Conservation (phyloP, 2,329 filamentous ascomycete genomes). For the Scytalidium lignicola region DNA sequence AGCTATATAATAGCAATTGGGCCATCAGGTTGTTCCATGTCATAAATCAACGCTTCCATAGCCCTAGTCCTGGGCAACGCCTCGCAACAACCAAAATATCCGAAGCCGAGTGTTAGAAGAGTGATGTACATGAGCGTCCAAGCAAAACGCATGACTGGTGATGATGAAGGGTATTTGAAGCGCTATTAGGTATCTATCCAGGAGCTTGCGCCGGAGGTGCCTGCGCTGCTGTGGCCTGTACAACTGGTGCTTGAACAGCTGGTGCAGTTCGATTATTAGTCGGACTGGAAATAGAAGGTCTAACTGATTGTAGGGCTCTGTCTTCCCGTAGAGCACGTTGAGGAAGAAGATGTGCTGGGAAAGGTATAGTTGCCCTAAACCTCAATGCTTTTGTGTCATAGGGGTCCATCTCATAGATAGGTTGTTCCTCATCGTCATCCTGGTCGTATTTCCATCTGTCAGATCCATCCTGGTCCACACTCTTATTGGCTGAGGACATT, state of each 20-base stretch:
- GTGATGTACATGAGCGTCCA: constrained; percentile 18
- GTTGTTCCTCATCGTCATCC: constrained; percentile 73
- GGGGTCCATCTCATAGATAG: constrained; percentile 71
- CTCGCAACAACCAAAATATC: constrained; percentile 11
- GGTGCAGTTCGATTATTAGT: constrained; percentile 14
- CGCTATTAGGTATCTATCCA: constrained; percentile 1
- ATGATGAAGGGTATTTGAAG: constrained; percentile 3
- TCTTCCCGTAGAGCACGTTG: constrained; percentile 19
- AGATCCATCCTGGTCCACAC: constrained; percentile 39
- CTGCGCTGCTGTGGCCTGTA: constrained; percentile 8
- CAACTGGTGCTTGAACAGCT: constrained; percentile 9
- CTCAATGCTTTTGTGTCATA: constrained; percentile 55
- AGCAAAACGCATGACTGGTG: constrained; percentile 4
- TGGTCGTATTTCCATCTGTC: constrained; percentile 86
- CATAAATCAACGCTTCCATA: constrained; percentile 20
- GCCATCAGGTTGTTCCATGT: constrained; percentile 4
- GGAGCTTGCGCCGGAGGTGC: constrained; percentile 10
- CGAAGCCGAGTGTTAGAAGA: constrained; percentile 5
- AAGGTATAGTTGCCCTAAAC: constrained; percentile 45
- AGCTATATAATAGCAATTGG: constrained; percentile 2
- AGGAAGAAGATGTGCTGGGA: constrained; percentile 20
- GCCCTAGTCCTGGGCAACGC: constrained; percentile 25
- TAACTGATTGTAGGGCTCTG: constrained; percentile 12
- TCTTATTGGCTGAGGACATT: constrained; percentile 48
- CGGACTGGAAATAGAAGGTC: constrained; percentile 13